These are phyloP conservation scores for Ceratocystis alfenasii DNA, from an alignment of 2,329 filamentous ascomycete genomes.

Conservation along the genomic window DNA sequence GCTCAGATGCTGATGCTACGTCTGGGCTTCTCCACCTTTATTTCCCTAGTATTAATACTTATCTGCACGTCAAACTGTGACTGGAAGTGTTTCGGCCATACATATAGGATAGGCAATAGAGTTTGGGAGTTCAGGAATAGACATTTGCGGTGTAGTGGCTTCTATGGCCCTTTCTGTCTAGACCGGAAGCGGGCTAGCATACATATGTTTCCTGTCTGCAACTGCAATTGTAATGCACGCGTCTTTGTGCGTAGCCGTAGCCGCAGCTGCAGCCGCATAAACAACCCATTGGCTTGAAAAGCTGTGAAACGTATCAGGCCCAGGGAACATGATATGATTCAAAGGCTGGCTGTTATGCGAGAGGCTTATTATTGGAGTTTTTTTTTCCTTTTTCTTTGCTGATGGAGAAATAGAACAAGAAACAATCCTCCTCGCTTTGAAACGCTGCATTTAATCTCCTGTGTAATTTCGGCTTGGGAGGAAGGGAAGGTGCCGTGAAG, in stretches of 20 bases:
- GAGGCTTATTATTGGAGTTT: background rate
- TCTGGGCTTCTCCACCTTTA: background rate
- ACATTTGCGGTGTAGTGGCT: too few relatives aligned
- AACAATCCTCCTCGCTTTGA: conserved; percentile 1
- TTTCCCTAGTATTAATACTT: background rate
- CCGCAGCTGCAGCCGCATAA: conserved; percentile 2
- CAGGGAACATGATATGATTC: background rate
- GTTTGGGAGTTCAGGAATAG: background rate
- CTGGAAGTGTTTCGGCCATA: background rate
- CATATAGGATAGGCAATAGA: background rate
- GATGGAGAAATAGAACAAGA: conserved; percentile 1
- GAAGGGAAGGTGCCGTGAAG: background rate
- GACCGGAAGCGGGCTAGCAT: background rate
- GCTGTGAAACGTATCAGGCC: conserved; percentile 8
- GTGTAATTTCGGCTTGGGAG: conserved; percentile 1
- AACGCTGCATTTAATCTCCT: conserved; percentile 3
- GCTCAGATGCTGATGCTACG: background rate
- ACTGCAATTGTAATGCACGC: background rate
- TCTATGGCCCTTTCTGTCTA: too few relatives aligned
- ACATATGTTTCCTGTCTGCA: background rate
- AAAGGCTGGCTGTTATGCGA: background rate
- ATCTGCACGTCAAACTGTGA: background rate
- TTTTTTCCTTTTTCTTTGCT: background rate
- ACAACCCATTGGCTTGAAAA: background rate
- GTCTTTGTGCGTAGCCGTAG: background rate